Conservation (phyloP, 345 rosid species). For the Ailanthus altissimus region DNA sequence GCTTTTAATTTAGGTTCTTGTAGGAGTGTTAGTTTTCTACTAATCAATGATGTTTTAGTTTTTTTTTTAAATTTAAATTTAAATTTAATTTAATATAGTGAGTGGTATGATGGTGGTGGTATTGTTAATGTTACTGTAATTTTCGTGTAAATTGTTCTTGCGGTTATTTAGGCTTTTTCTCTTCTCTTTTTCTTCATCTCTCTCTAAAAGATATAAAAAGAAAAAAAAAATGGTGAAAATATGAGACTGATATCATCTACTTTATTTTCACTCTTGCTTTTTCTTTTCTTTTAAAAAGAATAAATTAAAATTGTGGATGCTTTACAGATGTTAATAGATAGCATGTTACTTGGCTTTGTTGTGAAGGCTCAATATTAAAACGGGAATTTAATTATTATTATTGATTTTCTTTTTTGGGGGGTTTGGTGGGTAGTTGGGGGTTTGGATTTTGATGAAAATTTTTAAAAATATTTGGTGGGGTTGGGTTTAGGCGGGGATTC, state of each 20-base stretch:
- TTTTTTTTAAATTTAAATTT: conserved; percentile 5
- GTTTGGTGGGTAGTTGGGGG: too few species aligned
- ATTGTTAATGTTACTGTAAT: conserved; percentile 36
- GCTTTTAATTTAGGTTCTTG: conserved; percentile 9
- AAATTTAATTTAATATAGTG: conserved; percentile 15
- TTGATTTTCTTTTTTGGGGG: too few species aligned
- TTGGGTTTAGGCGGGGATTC: too few species aligned
- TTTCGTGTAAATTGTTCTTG: conserved; percentile 44
- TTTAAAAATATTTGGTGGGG: too few species aligned
- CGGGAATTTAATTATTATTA: too few species aligned
- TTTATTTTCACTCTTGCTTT: conserved; percentile 9
- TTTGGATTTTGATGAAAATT: too few species aligned
- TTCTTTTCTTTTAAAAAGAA: background rate
- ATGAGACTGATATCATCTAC: background rate
- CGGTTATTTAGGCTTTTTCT: conserved; percentile 33
- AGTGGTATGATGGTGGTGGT: conserved; percentile 14
- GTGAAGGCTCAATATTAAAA: too few species aligned
- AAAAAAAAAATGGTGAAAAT: background rate
- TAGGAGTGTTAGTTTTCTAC: conserved; percentile 26
- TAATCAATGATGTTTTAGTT: conserved; percentile 29
- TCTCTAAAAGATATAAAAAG: background rate
- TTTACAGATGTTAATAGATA: background rate
- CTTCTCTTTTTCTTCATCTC: background rate
- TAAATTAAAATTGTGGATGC: too few species aligned
- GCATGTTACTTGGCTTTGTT: too few species aligned